Evolutionary conservation across 129 eudicot genomes (phyloP), one percentile per base, ranked within the genome.

Genomic region (Ambrosia trifida): DNA sequence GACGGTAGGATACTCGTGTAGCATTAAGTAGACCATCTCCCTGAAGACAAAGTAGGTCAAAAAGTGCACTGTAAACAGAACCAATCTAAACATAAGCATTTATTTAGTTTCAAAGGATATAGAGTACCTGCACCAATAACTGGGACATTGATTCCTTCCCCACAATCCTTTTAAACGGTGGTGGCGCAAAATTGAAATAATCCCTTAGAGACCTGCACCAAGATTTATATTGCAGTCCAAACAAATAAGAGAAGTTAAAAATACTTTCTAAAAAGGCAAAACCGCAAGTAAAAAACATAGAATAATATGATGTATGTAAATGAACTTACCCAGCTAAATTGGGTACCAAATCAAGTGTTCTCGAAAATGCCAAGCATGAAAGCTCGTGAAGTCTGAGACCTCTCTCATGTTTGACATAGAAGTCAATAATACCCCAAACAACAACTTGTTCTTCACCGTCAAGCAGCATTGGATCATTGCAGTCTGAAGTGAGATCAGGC

Each of bases 311-410:
- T n/a, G n/a, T n/a, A n/a, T n/a, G n/a, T n/a, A n/a, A n/a, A n/a
- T n/a, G n/a, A n/a, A n/a, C n/a, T n/a, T 84, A 94, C 99, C 96
- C 85, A 64, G 81, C 59, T 56, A 89, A 30, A 59, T 75, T 50
- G 66, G 97, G 99, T 64, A 89, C 68, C 85, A 90, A 61, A 81
- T 90, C 96, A 68, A 89, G 80, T 17, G 81, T 87, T 54, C 99
- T 79, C 58, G 91, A 89, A 70, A 94, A 94, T 33, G 97, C 97
- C 66, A 90, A 76, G 70, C 96, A 83, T 5, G 91, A 91, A 73
- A 94, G 80, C 83, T 94, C 99, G 12, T 94, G 97, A 77, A 94
- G 95, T 56, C 73, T 82, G 84, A 94, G 78, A 14, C 86, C 81
- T 76, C 82, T 82, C 76, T 86, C 87, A 50, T 70, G 63, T 71